Evolutionary conservation across 2,329 filamentous ascomycete species (phyloP).

Genomic region (Scedosporium boydii): DNA sequence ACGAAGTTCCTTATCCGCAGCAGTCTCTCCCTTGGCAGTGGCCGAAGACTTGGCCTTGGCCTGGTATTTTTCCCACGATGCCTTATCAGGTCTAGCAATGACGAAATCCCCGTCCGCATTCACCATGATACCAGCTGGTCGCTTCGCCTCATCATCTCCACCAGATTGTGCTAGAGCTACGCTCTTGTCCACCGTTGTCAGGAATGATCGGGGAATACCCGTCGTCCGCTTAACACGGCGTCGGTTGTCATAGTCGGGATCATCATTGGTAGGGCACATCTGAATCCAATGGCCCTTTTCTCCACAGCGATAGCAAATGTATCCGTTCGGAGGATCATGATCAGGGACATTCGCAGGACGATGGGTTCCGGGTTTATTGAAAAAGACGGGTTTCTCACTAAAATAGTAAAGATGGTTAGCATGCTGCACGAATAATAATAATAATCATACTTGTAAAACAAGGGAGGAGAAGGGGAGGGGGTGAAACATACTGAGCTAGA

Average conservation of each 20-base stretch:
- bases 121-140: conserved; percentile 87
- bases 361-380: conserved; percentile 48
- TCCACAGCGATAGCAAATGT: conserved; percentile 92
- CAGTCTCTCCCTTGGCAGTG: conserved; percentile 65
- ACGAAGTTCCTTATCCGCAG: conserved; percentile 77
- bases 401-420: conserved; percentile 20
- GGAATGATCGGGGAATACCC: conserved; percentile 88
- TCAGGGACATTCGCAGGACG: conserved; percentile 71
- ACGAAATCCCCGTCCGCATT: conserved; percentile 97
- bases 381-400: conserved; percentile 51
- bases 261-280: conserved; percentile 94
- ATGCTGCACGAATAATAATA: neutral
- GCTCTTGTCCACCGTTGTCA: conserved; percentile 92
- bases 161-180: conserved; percentile 64
- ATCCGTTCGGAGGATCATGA: conserved; percentile 85
- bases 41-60: conserved; percentile 84
- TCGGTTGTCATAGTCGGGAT: conserved; percentile 89
- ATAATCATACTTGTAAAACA: neutral
- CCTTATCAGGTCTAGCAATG: conserved; percentile 89
- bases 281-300: conserved; percentile 99
- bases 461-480: neutral
- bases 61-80: conserved; percentile 93
- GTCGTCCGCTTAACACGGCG: conserved; percentile 93
- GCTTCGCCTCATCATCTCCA: conserved; percentile 68
- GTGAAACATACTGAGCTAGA: conserved; percentile 62